Evolutionary conservation across 192 early-diverging fungal species (phyloP), one percentile per base, ranked within the genome.

Genomic region (Podila clonocystis): DNA sequence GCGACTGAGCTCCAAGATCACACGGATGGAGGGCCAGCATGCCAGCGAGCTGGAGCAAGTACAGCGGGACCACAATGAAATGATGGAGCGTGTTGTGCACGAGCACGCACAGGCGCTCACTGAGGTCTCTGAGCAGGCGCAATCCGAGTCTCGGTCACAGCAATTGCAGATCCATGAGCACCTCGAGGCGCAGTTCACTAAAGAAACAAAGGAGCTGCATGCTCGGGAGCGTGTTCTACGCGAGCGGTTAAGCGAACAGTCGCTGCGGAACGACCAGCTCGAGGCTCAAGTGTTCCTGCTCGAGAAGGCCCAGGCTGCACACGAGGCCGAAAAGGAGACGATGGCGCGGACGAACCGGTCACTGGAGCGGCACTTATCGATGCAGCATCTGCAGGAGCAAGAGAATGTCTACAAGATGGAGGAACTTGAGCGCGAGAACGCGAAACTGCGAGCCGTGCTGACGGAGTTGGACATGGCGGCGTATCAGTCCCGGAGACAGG

Each of bases 321-420:
- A 26, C 15, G 36, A 68, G 5, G 45, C 57, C 38, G 70, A 72
- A 58, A 68, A 72, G 50, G 70, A 66, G 12, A 26, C 50, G 1
- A 29, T 72, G 34, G 59, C 20, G 19, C 52, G 70, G 36, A 59
- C 65, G 22, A 79, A 72, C 61, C 58, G 65, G 19, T 79, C 76
- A 6, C 26, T 79, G 38, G 76, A 79, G 45, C 45, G 76, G 11
- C 76, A 79, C 31, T 29, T 72, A 19, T 72, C 69, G 41, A 79
- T 79, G 65, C 70, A 79, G 61, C 69, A 64, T 19, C 55, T 79
- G 30, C 50, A 72, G 31, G 70, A 79, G 49, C 65, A 79, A 26
- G 76, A 79, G 61, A 72, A 67, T 34, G 22, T 31, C 9, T 67
- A 60, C 65, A 79, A 68, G 65, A 55, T 67, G 29, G 76, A 79